Base-by-base conservation (phyloP, 176 grass and related monocot species). In the Paspalum vaginatum region DNA sequence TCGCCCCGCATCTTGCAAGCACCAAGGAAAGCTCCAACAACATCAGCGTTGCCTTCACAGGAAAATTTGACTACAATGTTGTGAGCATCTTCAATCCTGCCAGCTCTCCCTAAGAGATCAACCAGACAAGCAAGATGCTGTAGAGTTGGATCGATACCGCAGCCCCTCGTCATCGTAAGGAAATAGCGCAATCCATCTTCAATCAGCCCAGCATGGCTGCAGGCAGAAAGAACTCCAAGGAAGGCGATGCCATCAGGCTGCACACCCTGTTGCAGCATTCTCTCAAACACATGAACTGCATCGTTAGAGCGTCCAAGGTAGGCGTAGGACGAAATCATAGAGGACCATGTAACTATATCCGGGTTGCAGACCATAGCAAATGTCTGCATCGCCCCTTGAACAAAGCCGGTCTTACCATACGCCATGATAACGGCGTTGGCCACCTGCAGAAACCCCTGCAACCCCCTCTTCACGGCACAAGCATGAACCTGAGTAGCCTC, bases 71-170 rank as follows among this genome's bases (percentile, higher is more conserved):
- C 61, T 47, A 97, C 5, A 78, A 94, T 65, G 7, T 83, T 26
- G 65, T 85, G 83, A 49, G 87, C 95, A 7, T 94, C 80, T 20
- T 85, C 68, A 46, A 94, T 70, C 83, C 81, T 79, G 12, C 91
- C 89, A 80, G 92, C 88, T 80, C 89, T 92, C 11, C 95, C 90
- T 22, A 98, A 76, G 76, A 98, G 87, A 91, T 92, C 85, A 71
- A 94, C 83, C 61, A 94, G 70, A 93, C 95, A 94, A 70, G 92
- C 53, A 60, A 87, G 84, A 75, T 98, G 94, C 27, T 86, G 71
- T 3, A 74, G 82, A 61, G 56, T 89, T 72, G 88, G 92, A 79
- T 81, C 61, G 6, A 93, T 94, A 50, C 9, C 60, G 61, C 89
- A 92, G 8, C 74, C 81, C 43, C 61, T 88, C 26, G 7, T 85